Percentiles rank a stretch among this genome's conserved stretches.
These are phyloP conservation scores for Boletus huronensis DNA, from an alignment of 768 basidiomycete species.

Conservation along the genomic window DNA sequence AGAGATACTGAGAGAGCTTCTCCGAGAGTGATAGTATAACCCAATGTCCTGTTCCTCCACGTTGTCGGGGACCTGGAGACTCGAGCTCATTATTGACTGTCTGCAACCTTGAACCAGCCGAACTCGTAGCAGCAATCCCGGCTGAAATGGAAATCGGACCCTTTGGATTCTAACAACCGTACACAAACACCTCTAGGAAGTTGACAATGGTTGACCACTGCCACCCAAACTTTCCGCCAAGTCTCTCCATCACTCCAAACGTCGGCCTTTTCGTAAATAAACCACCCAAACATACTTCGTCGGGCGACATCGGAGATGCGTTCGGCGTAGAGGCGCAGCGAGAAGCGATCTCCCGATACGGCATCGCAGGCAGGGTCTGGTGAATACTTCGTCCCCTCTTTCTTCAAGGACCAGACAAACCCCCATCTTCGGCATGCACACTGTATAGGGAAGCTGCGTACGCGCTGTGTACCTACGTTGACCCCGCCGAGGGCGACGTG, in stretches of 20 bases:
- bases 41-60: constrained; percentile 32
- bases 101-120: not conserved
- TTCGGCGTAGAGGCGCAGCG: constrained; percentile 43
- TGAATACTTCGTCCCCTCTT: constrained; percentile 34
- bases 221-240: constrained; percentile 44
- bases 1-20: constrained; percentile 24
- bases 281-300: not conserved
- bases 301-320: not conserved
- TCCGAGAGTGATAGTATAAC: constrained; percentile 21
- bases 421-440: not conserved
- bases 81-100: constrained; percentile 7
- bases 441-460: constrained; percentile 70
- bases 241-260: constrained; percentile 40
- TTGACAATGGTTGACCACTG: not conserved
- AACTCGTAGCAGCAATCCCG: not conserved
- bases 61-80: constrained; percentile 9
- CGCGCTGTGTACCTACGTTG: constrained; percentile 53
- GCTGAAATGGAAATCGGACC: not conserved
- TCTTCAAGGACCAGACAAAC: constrained; percentile 9
- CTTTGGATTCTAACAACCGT: constrained; percentile 8
- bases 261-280: not conserved
- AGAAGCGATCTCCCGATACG: constrained; percentile 63
- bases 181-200: constrained; percentile 6
- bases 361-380: constrained; percentile 87
- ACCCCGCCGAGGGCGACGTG: constrained; percentile 21